These are phyloP conservation scores for Pichia terricola DNA, from an alignment of 1,139 yeast genomes.

Conservation along the genomic window DNA sequence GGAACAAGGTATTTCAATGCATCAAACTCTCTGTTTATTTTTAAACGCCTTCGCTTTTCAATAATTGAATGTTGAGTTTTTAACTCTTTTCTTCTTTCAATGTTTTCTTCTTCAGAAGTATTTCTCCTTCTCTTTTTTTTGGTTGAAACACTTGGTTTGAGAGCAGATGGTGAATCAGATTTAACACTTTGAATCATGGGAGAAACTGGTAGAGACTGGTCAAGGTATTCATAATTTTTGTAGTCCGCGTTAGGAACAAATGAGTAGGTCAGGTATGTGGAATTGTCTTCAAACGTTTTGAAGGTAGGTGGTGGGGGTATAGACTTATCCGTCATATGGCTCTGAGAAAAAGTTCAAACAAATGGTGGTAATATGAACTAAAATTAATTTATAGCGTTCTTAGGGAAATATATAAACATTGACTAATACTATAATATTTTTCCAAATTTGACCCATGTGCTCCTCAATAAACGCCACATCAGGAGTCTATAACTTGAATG, in stretches of 20 bases:
- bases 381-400: no score
- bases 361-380: no score
- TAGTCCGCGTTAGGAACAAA: constrained; percentile 21
- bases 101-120: constrained; percentile 38
- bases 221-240: constrained; percentile 12
- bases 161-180: background rate
- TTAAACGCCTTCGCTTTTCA: constrained; percentile 68
- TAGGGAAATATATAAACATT: no score
- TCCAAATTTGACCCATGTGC: no score
- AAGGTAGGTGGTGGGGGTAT: constrained; percentile 53
- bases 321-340: background rate
- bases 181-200: constrained; percentile 23
- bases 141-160: background rate
- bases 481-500: no score
- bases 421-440: no score
- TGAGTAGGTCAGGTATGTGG: constrained; percentile 22
- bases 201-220: constrained; percentile 23
- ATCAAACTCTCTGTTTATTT: constrained; percentile 76
- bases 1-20: constrained; percentile 72
- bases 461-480: no score
- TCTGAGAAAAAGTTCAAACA: no score
- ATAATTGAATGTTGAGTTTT: constrained; percentile 64
- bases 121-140: constrained; percentile 21
- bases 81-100: constrained; percentile 50
- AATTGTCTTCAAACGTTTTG: constrained; percentile 43